phyloP scores from a whole-genome alignment of 1,284 basidiomycete genomes.

The Agaricales sp. region DNA sequence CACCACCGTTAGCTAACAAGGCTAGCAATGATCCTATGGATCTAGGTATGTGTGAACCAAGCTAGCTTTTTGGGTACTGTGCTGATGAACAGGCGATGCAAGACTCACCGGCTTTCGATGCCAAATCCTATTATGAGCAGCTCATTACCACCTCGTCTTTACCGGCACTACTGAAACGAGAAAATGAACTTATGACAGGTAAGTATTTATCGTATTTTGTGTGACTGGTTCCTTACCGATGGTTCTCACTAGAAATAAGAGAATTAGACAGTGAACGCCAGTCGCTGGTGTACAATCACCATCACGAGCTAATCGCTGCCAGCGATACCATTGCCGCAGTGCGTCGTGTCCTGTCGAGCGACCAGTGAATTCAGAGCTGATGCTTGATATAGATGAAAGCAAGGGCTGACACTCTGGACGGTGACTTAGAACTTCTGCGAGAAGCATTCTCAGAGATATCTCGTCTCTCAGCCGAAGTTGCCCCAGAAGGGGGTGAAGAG shows the following conservation, averaged over 20 bases:
- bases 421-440: conserved; percentile 70
- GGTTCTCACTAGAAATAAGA: conserved; percentile 54
- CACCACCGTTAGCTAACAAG: conserved; percentile 40
- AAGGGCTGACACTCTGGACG: conserved; percentile 72
- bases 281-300: conserved; percentile 88
- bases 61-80: neutral
- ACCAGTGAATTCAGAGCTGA: neutral
- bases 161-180: conserved; percentile 58
- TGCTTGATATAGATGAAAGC: conserved; percentile 59
- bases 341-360: conserved; percentile 17
- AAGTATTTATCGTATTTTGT: conserved; percentile 6
- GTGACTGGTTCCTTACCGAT: conserved; percentile 2
- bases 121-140: conserved; percentile 75
- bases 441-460: conserved; percentile 80
- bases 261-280: conserved; percentile 84
- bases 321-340: conserved; percentile 85
- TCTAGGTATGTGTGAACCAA: conserved; percentile 36
- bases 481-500: conserved; percentile 26
- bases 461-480: conserved; percentile 59
- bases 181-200: conserved; percentile 72
- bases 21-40: conserved; percentile 64
- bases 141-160: conserved; percentile 72
- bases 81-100: conserved; percentile 2
- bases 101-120: conserved; percentile 78
- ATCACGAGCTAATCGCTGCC: conserved; percentile 87